phyloP scores from a whole-genome alignment of 306 rosid species.

The Leucaena leucocephala region DNA sequence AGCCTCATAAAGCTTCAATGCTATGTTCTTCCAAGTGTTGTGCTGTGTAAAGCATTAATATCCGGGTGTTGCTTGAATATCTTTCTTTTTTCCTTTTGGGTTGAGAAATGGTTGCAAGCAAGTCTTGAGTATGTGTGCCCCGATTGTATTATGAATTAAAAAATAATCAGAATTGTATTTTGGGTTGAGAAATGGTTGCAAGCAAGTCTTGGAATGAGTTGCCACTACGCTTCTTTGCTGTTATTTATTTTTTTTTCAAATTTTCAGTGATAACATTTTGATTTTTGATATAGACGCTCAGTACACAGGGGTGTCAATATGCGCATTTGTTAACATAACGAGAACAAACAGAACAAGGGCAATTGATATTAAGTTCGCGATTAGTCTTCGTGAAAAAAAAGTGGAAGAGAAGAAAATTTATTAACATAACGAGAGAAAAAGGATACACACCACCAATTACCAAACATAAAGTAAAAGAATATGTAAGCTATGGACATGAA shows the following conservation, averaged over 20 bases:
- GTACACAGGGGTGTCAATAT: too few species aligned
- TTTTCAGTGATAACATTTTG: conserved; percentile 35
- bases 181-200: too few species aligned
- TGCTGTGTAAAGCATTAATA: conserved; percentile 49
- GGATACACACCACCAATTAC: conserved; percentile 26
- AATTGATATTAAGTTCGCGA: conserved; percentile 2
- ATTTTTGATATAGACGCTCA: conserved; percentile 18
- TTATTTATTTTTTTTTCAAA: background rate
- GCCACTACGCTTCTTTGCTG: conserved; percentile 34
- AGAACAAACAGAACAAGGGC: background rate
- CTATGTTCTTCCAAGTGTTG: conserved; percentile 31
- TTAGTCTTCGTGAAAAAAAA: background rate
- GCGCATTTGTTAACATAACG: background rate
- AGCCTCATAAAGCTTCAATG: conserved; percentile 5
- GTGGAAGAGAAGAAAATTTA: conserved; percentile 11
- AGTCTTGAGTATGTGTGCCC: conserved; percentile 42
- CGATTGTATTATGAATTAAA: conserved; percentile 55
- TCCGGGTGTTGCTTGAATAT: conserved; percentile 32
- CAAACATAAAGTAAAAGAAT: conserved; percentile 3
- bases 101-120: conserved; percentile 42
- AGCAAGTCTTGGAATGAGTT: too few species aligned
- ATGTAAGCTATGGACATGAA: conserved; percentile 59
- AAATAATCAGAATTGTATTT: conserved; percentile 56
- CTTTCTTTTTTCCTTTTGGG: conserved; percentile 28
- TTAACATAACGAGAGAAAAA: conserved; percentile 18